Percentiles rank a stretch among this genome's conserved stretches.
phyloP scores from a whole-genome alignment of 257 asterid genomes.

The Scutellaria baicalensis region DNA sequence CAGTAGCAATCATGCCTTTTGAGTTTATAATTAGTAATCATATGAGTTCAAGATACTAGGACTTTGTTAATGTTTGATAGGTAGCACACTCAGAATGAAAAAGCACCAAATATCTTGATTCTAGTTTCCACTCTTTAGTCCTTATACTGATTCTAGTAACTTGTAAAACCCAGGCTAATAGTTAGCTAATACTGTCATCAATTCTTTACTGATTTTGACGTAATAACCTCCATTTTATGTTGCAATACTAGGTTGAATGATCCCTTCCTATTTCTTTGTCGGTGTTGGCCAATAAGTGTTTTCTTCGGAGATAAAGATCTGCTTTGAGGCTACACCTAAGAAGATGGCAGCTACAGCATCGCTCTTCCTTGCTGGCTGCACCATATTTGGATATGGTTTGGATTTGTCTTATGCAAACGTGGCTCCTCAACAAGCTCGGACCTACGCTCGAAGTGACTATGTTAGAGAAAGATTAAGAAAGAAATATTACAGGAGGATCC shows the following conservation, averaged over 20 bases:
- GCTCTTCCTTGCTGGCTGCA: conserved; percentile 39
- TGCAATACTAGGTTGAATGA: not conserved
- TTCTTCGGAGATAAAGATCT: conserved; percentile 48
- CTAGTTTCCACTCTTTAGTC: not conserved
- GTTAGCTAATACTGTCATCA: not conserved
- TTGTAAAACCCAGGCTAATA: not conserved
- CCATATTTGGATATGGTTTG: conserved; percentile 58
- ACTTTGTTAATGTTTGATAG: too few species aligned
- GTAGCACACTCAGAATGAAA: too few species aligned
- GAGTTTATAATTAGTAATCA: too few species aligned
- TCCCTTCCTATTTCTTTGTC: conserved; percentile 1
- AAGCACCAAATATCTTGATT: not conserved
- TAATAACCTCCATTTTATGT: not conserved
- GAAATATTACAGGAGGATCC: conserved; percentile 23
- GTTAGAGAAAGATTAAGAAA: conserved; percentile 52
- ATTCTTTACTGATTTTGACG: not conserved
- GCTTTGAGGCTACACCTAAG: conserved; percentile 50
- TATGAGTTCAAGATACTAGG: too few species aligned
- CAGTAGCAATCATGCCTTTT: too few species aligned
- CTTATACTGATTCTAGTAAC: too few species aligned
- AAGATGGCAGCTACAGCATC: conserved; percentile 31
- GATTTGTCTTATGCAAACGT: conserved; percentile 45
- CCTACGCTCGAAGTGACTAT: conserved; percentile 56
- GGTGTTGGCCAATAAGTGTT: not conserved
- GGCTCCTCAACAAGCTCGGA: conserved; percentile 82